phyloP scores from a whole-genome alignment of 306 rosid species.

The Glycine soja region DNA sequence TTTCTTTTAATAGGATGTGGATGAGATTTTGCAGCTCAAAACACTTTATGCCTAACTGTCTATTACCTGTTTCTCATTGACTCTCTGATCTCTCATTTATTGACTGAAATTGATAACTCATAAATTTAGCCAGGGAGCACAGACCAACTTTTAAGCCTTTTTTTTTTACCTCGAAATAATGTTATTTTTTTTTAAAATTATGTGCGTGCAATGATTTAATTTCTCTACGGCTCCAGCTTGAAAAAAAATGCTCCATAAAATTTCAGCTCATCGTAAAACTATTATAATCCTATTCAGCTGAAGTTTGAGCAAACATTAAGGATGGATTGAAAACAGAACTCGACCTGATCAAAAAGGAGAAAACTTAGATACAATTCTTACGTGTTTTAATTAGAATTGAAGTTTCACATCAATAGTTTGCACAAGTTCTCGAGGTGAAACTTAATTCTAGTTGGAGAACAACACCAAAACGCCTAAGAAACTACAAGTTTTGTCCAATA shows the following conservation, averaged over 20 bases:
- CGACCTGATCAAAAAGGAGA: not conserved
- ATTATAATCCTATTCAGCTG: not conserved
- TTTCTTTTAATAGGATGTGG: constrained; percentile 41
- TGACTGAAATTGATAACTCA: constrained; percentile 37
- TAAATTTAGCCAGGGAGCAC: constrained; percentile 18
- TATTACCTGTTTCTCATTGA: constrained; percentile 47
- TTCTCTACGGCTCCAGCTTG: not conserved
- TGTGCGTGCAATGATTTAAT: constrained; percentile 1
- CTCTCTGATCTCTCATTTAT: constrained; percentile 37
- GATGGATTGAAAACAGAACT: not conserved
- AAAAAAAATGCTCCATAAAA: not conserved
- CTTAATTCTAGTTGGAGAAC: not conserved
- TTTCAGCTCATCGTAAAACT: constrained; percentile 26
- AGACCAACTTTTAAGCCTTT: not conserved
- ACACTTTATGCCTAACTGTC: constrained; percentile 46
- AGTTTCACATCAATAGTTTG: not conserved
- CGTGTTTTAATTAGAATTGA: not conserved
- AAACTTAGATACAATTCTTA: not conserved
- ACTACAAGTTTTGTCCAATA: not conserved
- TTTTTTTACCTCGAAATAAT: constrained; percentile 8
- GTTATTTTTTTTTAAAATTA: constrained; percentile 9
- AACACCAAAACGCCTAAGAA: not conserved
- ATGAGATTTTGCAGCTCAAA: constrained; percentile 42
- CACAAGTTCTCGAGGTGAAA: not conserved
- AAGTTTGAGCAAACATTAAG: not conserved